Conservation (phyloP, 441 rosid species). For the Metrosideros polymorpha region DNA sequence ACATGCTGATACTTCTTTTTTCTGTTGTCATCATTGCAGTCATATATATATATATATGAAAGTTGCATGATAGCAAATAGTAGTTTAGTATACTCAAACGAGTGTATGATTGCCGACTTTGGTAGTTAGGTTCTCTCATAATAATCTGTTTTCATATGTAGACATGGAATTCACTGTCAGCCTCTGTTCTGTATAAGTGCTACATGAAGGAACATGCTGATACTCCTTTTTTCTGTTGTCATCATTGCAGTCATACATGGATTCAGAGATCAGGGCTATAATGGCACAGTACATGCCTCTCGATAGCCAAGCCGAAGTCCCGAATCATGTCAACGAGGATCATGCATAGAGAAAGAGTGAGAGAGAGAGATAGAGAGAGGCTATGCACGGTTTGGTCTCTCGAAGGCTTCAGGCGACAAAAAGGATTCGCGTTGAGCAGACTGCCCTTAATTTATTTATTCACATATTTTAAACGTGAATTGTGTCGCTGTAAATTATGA, state of each 20-base stretch:
- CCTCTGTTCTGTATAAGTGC: not conserved
- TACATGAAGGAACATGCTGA: not conserved
- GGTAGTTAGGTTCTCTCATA: not conserved
- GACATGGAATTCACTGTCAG: not conserved
- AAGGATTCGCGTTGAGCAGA: not conserved
- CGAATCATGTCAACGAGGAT: slow-evolving; percentile 52
- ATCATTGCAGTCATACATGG: slow-evolving; percentile 83
- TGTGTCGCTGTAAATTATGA: slow-evolving; percentile 19
- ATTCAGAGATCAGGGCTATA: slow-evolving; percentile 98
- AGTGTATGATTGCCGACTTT: not conserved
- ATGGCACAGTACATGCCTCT: slow-evolving; percentile 99
- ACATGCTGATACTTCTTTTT: not conserved
- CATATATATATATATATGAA: too few relatives aligned
- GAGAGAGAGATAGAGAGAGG: not conserved
- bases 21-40: slow-evolving; percentile 34
- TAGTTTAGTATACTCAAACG: not conserved
- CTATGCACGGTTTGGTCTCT: not conserved
- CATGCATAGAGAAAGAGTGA: slow-evolving; percentile 26
- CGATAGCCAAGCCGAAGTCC: slow-evolving; percentile 78
- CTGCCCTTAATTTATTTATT: not conserved
- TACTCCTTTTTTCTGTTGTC: not conserved
- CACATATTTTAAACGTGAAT: slow-evolving; percentile 9
- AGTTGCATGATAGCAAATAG: not conserved
- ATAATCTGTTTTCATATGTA: not conserved
- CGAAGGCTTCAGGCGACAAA: not conserved